Evolutionary conservation across 176 grass and related monocot genomes (phyloP), one percentile per base, ranked within the genome.

Genomic region (Phyllostachys edulis): DNA sequence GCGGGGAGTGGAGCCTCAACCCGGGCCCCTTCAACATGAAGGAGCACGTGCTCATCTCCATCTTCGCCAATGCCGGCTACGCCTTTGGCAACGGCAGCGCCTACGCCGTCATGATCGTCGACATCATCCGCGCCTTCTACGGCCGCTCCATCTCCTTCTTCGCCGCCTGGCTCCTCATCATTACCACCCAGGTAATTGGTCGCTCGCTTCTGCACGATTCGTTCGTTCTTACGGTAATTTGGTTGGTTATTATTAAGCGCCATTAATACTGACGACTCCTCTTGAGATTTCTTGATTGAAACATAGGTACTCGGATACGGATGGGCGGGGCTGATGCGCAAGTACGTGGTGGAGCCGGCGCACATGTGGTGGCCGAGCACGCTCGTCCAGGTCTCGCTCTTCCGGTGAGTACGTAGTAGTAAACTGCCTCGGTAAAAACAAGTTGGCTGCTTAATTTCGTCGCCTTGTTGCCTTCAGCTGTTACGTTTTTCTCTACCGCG

Each of bases 41-140:
- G 95, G 95, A 97, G 90, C 95, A 94, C 89, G 95, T 97, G 45
- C 92, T 97, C 85, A 94, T 97, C 82, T 94, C 92, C 82, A 97
- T 97, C 83, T 97, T 97, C 81, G 95, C 95, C 82, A 97, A 97
- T 71, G 92, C 92, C 75, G 95, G 95, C 6, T 92, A 63, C 76
- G 90, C 95, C 26, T 97, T 91, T 80, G 95, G 95, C 36, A 81
- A 55, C 10, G 95, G 95, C 4, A 72, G n/a, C 15, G 95, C 95
- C 46, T 97, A 97, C 76, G 92, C 90, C 79, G 89, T 97, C 79
- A 62, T 60, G 45, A 91, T 94, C 87, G 69, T 97, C 69, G 62
- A 92, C 61, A 94, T 97, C 87, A 93, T 97, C 66, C 81, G 80
- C 67, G 95, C 89, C 5, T 94, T 90, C 87, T 97, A 97, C 80